Base-by-base conservation (phyloP, 2,329 filamentous ascomycete species). In the Xylariaceae sp. region DNA sequence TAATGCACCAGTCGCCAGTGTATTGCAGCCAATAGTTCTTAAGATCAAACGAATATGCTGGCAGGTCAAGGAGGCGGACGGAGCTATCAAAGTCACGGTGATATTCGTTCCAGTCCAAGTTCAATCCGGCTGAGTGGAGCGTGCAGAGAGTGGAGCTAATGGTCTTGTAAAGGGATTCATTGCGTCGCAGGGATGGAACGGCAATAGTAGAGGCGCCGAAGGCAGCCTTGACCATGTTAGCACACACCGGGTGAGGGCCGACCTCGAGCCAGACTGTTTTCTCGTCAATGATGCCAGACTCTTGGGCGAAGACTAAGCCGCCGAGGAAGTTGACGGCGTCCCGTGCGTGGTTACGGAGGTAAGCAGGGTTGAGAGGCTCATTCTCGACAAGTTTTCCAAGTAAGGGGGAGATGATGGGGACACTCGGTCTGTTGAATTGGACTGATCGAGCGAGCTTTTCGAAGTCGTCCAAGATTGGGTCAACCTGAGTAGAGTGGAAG, bases 21-120 rank as follows among this genome's bases (percentile, higher is more conserved):
- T 89, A 89, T 69, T 85, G 83, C 13, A 89, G 79, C 86, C 86
- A 89, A 73, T 90, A 89, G 65, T 83, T 84, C 77, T 90, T 89
- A 63, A 82, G 76, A 70, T 90, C 85, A 70, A 86, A 91, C 0
- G 79, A 79, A 70, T 90, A 91, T 0, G 81, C 79, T 1, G 87
- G 87, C 3, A 91, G 75, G n/a, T 82, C 76, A n/a, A 88, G 74
- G 13, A 90, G 75, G 48, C 81, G 76, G 48, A 86, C 80, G 1
- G 78, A 78, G 44, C 75, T 70, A 65, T 83, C 81, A 70, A 86
- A 88, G 56, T 84, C 79, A 49, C 79, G 77, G 72, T 89, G 85
- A 70, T 82, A 88, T 70, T 88, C 86, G 62, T 84, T 82, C 81
- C 88, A 90, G 69, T 84, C 78, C 62, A 89, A 75, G 51, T 80